These are phyloP conservation scores for sunflower (Helianthus annuus) DNA, from an alignment of 129 eudicot genomes.

Conservation along the genomic window HanXRQr2.0-SUNRISE NC_035437.2:168293038-168293537, in stretches of 20 bases:
- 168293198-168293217: no score
- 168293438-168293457: background rate
- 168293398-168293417: background rate
- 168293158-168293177: no score
- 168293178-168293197: no score
- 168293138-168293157: no score
- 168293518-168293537: background rate
- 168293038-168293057: no score
- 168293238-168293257: no score
- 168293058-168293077: no score
- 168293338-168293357: conserved; percentile 44
- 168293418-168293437: conserved; percentile 7
- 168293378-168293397: conserved; percentile 8
- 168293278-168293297: conserved; percentile 32
- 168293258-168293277: conserved; percentile 34
- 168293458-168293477: conserved; percentile 3
- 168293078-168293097: no score
- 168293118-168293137: no score
- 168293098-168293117: no score
- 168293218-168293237: no score
- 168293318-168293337: conserved; percentile 22
- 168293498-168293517: conserved; percentile 15
- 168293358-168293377: conserved; percentile 32
- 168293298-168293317: conserved; percentile 28
- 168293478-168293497: conserved; percentile 23